A percentile compares a stretch with the other conserved stretches of the same genome.
Conservation (phyloP, 1,139 yeast genomes). For the Arxiozyma slooffiae region DNA sequence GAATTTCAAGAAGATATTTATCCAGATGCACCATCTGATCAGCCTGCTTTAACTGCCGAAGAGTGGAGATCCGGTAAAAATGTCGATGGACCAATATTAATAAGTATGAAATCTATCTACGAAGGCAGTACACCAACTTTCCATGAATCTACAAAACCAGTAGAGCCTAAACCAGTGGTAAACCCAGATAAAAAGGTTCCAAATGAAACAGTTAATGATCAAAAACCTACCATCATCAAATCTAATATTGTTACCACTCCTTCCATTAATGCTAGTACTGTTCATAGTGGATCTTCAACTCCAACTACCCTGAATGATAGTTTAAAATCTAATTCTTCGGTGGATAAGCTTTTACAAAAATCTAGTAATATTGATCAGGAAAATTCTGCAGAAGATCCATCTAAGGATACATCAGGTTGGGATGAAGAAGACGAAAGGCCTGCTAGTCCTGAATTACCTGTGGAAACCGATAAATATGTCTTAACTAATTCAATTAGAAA, state of each 20-base stretch:
- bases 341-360: constrained; percentile 42
- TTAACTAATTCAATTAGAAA: neutral
- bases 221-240: neutral
- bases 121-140: constrained; percentile 56
- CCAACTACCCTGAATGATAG: constrained; percentile 36
- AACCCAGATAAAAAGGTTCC: constrained; percentile 15
- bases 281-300: constrained; percentile 8
- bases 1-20: constrained; percentile 86
- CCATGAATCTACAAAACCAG: constrained; percentile 13
- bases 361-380: constrained; percentile 39
- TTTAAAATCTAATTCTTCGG: constrained; percentile 38
- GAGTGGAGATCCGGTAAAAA: constrained; percentile 76
- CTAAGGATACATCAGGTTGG: constrained; percentile 29
- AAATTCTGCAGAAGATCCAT: constrained; percentile 32
- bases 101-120: constrained; percentile 65
- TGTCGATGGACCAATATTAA: constrained; percentile 71
- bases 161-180: constrained; percentile 37
- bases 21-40: constrained; percentile 77
- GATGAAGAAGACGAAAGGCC: constrained; percentile 33
- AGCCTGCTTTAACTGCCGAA: constrained; percentile 66
- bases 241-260: neutral
- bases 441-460: constrained; percentile 6
- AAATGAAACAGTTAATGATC: constrained; percentile 14
- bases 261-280: constrained; percentile 3
- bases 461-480: constrained; percentile 4